Evolutionary conservation across 2,329 filamentous ascomycete genomes (phyloP).

Genomic region (Cytospora leucostoma): DNA sequence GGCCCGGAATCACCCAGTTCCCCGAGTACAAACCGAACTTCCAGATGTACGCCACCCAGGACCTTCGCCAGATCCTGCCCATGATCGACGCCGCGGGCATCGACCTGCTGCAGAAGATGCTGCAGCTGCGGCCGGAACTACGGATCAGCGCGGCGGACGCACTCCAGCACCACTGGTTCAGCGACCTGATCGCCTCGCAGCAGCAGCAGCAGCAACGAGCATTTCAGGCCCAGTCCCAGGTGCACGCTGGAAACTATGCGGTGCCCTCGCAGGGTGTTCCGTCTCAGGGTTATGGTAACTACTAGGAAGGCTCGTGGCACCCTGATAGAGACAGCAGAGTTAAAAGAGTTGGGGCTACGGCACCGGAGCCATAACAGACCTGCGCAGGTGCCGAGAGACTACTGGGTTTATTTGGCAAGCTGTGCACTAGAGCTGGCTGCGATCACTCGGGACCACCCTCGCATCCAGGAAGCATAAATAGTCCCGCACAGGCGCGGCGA

Average conservation of each 20-base stretch:
- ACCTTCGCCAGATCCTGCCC: conserved; percentile 81
- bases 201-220: conserved; percentile 44
- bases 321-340: background rate
- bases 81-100: conserved; percentile 87
- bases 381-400: background rate
- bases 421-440: background rate
- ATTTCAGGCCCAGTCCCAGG: conserved; percentile 46
- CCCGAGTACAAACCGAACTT: conserved; percentile 98
- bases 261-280: conserved; percentile 40
- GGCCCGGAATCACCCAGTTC: conserved; percentile 92
- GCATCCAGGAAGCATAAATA: no score
- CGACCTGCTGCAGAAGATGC: conserved; percentile 84
- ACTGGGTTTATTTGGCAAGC: background rate
- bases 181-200: conserved; percentile 64
- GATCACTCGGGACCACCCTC: no score
- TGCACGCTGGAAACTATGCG: conserved; percentile 31
- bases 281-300: conserved; percentile 37
- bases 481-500: no score
- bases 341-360: background rate
- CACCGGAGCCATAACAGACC: background rate
- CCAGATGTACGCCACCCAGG: conserved; percentile 91
- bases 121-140: conserved; percentile 89
- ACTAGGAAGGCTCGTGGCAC: conserved; percentile 26
- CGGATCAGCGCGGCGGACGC: conserved; percentile 86
- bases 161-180: conserved; percentile 90